phyloP scores from a whole-genome alignment of 169 alveolate species.

The Babesia sp. region DNA sequence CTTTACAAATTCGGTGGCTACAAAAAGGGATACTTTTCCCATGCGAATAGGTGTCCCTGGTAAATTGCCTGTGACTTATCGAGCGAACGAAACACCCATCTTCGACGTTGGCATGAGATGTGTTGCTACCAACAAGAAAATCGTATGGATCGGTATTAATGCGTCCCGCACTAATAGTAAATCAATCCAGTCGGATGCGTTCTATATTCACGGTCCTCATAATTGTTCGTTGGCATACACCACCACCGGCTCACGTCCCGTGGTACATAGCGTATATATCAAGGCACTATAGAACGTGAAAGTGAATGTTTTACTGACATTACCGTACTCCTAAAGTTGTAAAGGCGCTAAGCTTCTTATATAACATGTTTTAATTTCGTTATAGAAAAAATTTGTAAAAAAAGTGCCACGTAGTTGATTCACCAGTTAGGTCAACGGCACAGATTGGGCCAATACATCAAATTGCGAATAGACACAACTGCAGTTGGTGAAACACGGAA shows the following conservation, averaged over 20 bases:
- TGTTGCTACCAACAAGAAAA: neutral
- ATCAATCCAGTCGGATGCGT: neutral
- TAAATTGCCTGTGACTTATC: slow-evolving; percentile 7
- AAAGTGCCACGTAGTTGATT: too few relatives aligned
- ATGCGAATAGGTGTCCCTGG: neutral
- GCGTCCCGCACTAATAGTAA: neutral
- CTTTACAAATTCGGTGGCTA: neutral
- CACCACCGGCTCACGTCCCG: slow-evolving; percentile 21
- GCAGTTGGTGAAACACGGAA: too few relatives aligned
- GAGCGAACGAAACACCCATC: neutral
- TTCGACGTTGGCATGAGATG: slow-evolving; percentile 27
- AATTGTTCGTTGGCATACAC: slow-evolving; percentile 7
- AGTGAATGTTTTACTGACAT: neutral
- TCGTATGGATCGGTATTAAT: slow-evolving; percentile 17
- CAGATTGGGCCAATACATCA: too few relatives aligned
- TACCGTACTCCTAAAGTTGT: too few relatives aligned
- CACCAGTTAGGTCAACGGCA: too few relatives aligned
- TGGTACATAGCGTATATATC: slow-evolving; percentile 13
- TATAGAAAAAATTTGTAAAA: too few relatives aligned
- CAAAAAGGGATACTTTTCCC: neutral
- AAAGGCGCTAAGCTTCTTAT: too few relatives aligned
- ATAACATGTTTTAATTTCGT: too few relatives aligned
- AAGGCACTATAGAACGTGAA: neutral
- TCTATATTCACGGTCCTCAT: neutral
- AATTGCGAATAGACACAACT: too few relatives aligned